Evolutionary conservation across 331 rosid genomes (phyloP), one percentile per base, ranked within the genome.

Genomic region (Arachis monticola): DNA sequence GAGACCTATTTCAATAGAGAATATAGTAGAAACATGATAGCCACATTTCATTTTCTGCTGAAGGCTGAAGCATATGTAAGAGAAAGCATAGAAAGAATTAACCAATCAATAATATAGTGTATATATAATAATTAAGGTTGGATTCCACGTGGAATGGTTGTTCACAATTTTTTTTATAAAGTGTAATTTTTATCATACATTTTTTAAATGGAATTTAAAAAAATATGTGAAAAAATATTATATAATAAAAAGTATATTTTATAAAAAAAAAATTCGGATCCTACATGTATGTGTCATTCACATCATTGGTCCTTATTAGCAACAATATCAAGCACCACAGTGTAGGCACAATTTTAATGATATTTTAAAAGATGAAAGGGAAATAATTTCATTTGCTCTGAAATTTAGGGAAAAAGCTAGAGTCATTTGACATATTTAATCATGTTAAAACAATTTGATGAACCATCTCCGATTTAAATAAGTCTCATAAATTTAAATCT

Each of bases 311-410:
- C 42, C 64, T 65, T 57, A 73, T 65, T 57, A 73, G 2, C 7
- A 32, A 41, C 41, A 4, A 38, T 38, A 38, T 38, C 10, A 27
- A 59, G 45, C 17, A 9, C 46, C 44, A 55, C 38, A 55, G 56
- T 59, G 8, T 6, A 48, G 62, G 67, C 63, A 59, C 52, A 0
- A 60, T 35, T 10, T 27, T 64, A 59, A 31, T 57, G 72, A 52
- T 60, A 79, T 66, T 67, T 58, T 79, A 65, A 52, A 51, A 27
- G 45, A 48, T 59, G 70, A 67, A 50, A 66, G 50, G 59, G 52
- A 60, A 27, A 73, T 35, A 58, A 60, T 52, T 74, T 67, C 10
- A 1, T 67, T 74, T 74, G 44, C 56, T 56, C 73, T 79, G 61
- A 64, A 64, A 55, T 78, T 63, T 5, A 47, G 51, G 70, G n/a